phyloP scores from a whole-genome alignment of 495 filamentous ascomycete genomes.

The Aeminium ludgeri region DNA sequence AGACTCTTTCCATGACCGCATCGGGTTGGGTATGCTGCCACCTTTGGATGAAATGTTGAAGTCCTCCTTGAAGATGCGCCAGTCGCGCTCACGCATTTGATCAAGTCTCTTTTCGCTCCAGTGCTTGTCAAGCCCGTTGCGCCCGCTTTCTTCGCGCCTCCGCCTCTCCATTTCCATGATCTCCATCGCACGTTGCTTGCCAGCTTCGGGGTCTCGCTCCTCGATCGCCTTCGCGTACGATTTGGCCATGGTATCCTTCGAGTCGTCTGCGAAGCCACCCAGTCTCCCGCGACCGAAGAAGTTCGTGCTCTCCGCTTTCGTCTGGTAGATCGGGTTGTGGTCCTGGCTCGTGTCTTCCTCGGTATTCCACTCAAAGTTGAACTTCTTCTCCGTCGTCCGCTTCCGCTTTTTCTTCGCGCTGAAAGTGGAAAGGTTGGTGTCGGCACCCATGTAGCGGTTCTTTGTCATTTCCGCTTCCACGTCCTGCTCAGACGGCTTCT shows the following conservation, averaged over 20 bases:
- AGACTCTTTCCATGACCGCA: slow-evolving; percentile 90
- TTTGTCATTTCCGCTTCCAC: slow-evolving; percentile 62
- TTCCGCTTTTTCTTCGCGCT: slow-evolving; percentile 93
- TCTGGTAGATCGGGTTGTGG: slow-evolving; percentile 76
- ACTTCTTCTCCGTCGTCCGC: slow-evolving; percentile 87
- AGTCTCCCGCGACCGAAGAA: slow-evolving; percentile 70
- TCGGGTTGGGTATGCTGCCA: slow-evolving; percentile 82
- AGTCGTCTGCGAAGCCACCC: slow-evolving; percentile 69
- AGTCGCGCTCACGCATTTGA: slow-evolving; percentile 94
- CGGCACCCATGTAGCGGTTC: slow-evolving; percentile 82
- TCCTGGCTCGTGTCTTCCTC: slow-evolving; percentile 89
- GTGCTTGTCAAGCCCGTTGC: slow-evolving; percentile 65
- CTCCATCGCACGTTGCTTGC: slow-evolving; percentile 56
- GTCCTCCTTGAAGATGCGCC: slow-evolving; percentile 99
- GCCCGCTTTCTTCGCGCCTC: slow-evolving; percentile 56
- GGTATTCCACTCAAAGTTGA: slow-evolving; percentile 97
- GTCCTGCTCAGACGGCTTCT: slow-evolving; percentile 49
- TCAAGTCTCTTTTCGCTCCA: slow-evolving; percentile 95
- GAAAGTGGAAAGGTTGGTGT: slow-evolving; percentile 73
- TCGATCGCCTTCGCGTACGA: slow-evolving; percentile 67
- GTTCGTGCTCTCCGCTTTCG: slow-evolving; percentile 45
- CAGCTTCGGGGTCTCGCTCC: slow-evolving; percentile 64
- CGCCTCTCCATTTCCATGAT: slow-evolving; percentile 79
- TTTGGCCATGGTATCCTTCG: slow-evolving; percentile 46
- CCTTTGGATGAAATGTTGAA: slow-evolving; percentile 92